Base-by-base conservation (phyloP, 345 rosid species). In the Raphanus sativus region DNA sequence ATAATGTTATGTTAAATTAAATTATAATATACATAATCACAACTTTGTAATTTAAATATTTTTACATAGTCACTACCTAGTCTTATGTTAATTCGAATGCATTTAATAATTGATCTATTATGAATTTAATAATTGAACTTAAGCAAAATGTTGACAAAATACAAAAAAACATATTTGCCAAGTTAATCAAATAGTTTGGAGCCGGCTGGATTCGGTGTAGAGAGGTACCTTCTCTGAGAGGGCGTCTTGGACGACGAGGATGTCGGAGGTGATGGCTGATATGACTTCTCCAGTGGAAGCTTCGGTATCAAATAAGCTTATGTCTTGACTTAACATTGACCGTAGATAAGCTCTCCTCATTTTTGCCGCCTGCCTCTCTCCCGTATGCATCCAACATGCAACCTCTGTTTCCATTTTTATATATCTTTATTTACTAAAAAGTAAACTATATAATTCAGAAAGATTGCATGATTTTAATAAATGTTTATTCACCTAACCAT, bases 351-450 rank as follows among this genome's bases (percentile, higher is more conserved):
- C 96, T 96, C 84, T 91, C 76, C 99, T 89, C 91, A 95, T 88
- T 73, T 92, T 92, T 5, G 96, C 96, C 0, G 97, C 99, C 42
- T 92, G 99, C 74, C 99, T 73, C 70, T 95, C 99, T 48, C 98
- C 99, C 0, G 94, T 92, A 62, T 95, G 88, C 99, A 95, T 95
- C 99, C 99, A 95, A 71, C 98, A 95, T 45, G 89, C 92, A 73
- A 95, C 99, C 97, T 95, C 99, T 95, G 58, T 62, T 65, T 73
- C 21, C 48, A 78, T 15, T 71, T 56, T 8, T 6, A 5, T 12
- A 8, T 13, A 15, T 38, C 8, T 7, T 15, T 6, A 17, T 28
- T 17, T 16, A n/a, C 13, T n/a, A 8, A 40, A n/a, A 56, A 55
- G 26, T 6, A 4, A 38, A 58, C 3, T n/a, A 38, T 24, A 24